Evolutionary conservation across 106 monocot genomes (phyloP).

Genomic region (Phalaenopsis aphrodite): DNA sequence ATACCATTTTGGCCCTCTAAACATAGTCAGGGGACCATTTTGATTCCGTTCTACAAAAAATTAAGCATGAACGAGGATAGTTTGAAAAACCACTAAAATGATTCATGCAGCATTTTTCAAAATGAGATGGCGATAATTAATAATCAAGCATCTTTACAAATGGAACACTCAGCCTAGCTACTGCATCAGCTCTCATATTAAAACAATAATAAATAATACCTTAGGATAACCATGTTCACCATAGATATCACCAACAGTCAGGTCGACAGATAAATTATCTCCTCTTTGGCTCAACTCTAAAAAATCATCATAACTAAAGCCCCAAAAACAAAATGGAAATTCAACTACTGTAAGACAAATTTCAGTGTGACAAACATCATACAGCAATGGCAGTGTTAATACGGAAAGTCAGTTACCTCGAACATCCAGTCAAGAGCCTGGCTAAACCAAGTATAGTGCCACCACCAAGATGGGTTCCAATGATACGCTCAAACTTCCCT

Average conservation of each 20-base stretch:
- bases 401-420: constrained; percentile 27
- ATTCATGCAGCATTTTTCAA: constrained; percentile 1
- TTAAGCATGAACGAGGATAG: not conserved
- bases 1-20: no score
- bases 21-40: no score
- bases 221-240: constrained; percentile 56
- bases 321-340: not conserved
- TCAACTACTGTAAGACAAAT: constrained; percentile 8
- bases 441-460: constrained; percentile 75
- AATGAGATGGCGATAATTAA: not conserved
- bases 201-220: constrained; percentile 24
- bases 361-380: not conserved
- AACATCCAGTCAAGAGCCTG: constrained; percentile 62
- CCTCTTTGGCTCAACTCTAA: constrained; percentile 68
- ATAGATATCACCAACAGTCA: constrained; percentile 78
- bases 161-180: not conserved
- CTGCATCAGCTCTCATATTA: not conserved
- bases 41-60: not conserved
- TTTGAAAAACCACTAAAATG: not conserved
- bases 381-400: not conserved
- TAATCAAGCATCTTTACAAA: not conserved
- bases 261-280: constrained; percentile 55
- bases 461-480: constrained; percentile 73
- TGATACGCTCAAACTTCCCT: constrained; percentile 72
- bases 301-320: constrained; percentile 60